A percentile compares a stretch with the other conserved stretches of the same genome.
phyloP scores from a whole-genome alignment of 441 rosid species.

The Aleurites moluccanus region DNA sequence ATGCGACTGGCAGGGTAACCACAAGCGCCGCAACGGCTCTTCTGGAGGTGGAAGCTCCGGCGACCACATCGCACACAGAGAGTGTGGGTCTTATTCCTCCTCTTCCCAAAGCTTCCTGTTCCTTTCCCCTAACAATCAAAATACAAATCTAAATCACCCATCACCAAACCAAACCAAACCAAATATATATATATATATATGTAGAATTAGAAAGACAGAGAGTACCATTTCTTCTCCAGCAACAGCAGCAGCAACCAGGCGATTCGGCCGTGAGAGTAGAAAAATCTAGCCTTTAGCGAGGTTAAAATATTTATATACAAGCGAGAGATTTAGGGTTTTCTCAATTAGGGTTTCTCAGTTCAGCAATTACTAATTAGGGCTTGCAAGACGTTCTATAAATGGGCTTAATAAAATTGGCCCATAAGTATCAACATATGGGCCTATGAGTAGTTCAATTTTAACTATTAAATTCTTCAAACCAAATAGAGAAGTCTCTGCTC shows the following conservation, averaged over 20 bases:
- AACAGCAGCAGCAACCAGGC: conserved; percentile 16
- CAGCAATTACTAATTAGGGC: not conserved
- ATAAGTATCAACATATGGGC: not conserved
- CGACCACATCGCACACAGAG: conserved; percentile 86
- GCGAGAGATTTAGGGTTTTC: not conserved
- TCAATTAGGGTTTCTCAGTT: not conserved
- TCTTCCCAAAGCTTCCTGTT: conserved; percentile 83
- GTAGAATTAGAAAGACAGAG: not conserved
- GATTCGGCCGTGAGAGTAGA: not conserved
- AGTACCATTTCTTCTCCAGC: conserved; percentile 31
- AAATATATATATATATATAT: too few relatives aligned
- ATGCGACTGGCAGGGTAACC: conserved; percentile 72
- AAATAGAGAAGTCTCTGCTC: too few relatives aligned
- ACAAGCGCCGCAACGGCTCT: conserved; percentile 82
- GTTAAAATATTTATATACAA: conserved; percentile 5
- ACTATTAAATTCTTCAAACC: too few relatives aligned
- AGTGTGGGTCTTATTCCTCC: conserved; percentile 86
- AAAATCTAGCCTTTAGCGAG: not conserved
- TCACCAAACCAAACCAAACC: not conserved
- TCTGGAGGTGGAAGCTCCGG: conserved; percentile 84
- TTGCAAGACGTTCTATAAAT: not conserved
- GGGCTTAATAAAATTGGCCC: not conserved
- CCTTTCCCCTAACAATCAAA: conserved; percentile 60
- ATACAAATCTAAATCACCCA: not conserved
- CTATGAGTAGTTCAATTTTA: not conserved